Percentiles rank a stretch among this genome's conserved stretches.
Evolutionary conservation across 352 stramenopile genomes (phyloP).

Genomic region (Hyaloperonospora brassicae): DNA sequence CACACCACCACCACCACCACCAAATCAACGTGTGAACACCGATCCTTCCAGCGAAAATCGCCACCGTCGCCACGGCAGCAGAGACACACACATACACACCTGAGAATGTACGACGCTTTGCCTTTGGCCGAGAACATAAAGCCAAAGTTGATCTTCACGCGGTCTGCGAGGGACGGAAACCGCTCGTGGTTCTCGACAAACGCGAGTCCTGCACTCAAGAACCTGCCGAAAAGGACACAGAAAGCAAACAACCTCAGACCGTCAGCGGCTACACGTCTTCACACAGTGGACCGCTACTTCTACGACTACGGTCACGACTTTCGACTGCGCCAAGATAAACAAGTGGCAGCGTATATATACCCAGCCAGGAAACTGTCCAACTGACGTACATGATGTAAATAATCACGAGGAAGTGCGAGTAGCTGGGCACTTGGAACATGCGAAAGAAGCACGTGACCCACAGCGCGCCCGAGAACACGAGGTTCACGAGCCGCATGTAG

Average conservation of each 20-base stretch:
- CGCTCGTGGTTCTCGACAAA: slow-evolving; percentile 83
- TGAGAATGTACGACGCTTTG: slow-evolving; percentile 77
- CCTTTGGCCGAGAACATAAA: slow-evolving; percentile 85
- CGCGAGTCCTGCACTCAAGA: slow-evolving; percentile 49
- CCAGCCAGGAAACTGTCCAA: background rate
- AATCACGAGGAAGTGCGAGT: slow-evolving; percentile 79
- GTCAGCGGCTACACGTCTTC: background rate
- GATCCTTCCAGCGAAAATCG: too few species aligned
- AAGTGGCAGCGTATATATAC: too few species aligned
- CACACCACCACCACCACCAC: too few species aligned
- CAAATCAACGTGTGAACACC: too few species aligned
- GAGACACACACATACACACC: slow-evolving; percentile 30
- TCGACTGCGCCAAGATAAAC: too few species aligned
- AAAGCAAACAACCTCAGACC: background rate
- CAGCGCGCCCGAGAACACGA: slow-evolving; percentile 51
- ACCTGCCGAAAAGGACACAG: slow-evolving; percentile 22
- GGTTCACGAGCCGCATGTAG: slow-evolving; percentile 79
- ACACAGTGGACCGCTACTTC: too few species aligned
- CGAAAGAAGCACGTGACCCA: slow-evolving; percentile 69
- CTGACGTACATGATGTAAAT: slow-evolving; percentile 73
- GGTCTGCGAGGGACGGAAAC: slow-evolving; percentile 67
- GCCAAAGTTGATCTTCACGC: slow-evolving; percentile 82
- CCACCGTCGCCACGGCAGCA: too few species aligned
- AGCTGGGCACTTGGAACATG: slow-evolving; percentile 65
- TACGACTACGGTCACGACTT: too few species aligned